Conservation (phyloP, 225 moss, liverwort and hornwort genomes). For the Asterella californica region DNA sequence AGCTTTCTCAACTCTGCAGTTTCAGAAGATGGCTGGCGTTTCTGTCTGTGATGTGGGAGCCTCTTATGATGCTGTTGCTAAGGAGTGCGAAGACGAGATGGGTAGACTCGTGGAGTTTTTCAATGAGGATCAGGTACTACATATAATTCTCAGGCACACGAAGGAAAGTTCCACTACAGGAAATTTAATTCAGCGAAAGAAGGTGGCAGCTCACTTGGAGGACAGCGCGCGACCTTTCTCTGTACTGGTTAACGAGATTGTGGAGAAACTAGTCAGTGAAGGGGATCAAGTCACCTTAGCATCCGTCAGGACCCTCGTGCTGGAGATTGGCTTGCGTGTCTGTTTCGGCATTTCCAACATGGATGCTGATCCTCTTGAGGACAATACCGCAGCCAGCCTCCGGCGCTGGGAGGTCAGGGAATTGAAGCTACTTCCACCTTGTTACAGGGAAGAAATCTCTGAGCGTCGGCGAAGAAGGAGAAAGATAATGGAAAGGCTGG, state of each 20-base stretch:
- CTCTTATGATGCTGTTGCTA: not conserved
- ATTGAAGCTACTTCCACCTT: conserved; percentile 22
- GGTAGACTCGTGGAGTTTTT: conserved; percentile 24
- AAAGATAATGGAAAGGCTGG: conserved; percentile 27
- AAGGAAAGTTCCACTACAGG: not conserved
- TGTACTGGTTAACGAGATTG: conserved; percentile 27
- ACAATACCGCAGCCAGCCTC: conserved; percentile 24
- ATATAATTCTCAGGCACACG: not conserved
- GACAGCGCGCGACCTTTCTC: conserved; percentile 36
- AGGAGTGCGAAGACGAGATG: conserved; percentile 29
- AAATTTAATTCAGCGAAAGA: conserved; percentile 16
- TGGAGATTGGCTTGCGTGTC: conserved; percentile 33
- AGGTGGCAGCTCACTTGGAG: conserved; percentile 27
- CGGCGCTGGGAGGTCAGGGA: conserved; percentile 45
- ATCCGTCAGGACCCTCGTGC: conserved; percentile 28
- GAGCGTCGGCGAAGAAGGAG: conserved; percentile 27
- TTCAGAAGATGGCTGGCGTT: too few species aligned
- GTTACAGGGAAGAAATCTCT: conserved; percentile 17
- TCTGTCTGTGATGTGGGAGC: too few species aligned
- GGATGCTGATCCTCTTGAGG: conserved; percentile 42
- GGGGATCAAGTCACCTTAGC: conserved; percentile 32
- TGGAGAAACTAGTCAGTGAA: conserved; percentile 25
- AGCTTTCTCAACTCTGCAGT: too few species aligned
- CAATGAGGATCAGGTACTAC: conserved; percentile 24
- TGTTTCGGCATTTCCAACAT: conserved; percentile 34